Base-by-base conservation (phyloP, 2,329 filamentous ascomycete species). In the Fusarium keratoplasticum region DNA sequence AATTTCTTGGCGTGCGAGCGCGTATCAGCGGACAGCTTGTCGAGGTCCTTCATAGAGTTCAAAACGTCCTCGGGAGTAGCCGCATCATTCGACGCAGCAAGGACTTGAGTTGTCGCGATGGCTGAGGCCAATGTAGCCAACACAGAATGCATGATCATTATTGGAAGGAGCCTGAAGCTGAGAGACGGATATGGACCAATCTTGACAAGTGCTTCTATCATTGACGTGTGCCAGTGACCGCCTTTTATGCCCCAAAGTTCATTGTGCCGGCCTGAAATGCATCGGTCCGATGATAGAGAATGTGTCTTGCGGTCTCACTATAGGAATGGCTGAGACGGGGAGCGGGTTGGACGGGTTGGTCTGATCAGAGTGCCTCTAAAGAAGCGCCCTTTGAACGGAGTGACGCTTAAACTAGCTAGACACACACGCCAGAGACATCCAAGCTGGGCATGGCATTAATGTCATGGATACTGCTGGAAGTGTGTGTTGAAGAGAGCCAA, bases 21-120 rank as follows among this genome's bases (percentile, higher is more conserved):
- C 4, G 64, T 35, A 16, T 69, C 68, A 9, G 33, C 61, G 13
- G 50, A 44, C 33, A 74, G 52, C 50, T 47, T 27, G 14, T n/a
- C 27, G 31, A 69, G 36, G n/a, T 29, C 11, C 27, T 2, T 31
- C 25, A 47, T 61, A 7, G 58, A 31, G 27, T 11, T 18, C 3
- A 44, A 25, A 36, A 57, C 31, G 27, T 54, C 50, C 27, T 54
- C 27, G 50, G 50, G 42, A 10, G 25, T 27, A 29, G 64, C 64
- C 31, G 42, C 60, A 42, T 52, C 11, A 33, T 9, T 50, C 10
- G 20, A 73, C 33, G 31, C 67, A 63, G 16, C 54, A 57, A 25
- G 36, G 54, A 18, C 61, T 29, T 27, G 38, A 29, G 40, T n/a
- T 16, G 22, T 5, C 10, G 29, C 9, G 2, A 54, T 54, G 50